Percentiles rank a stretch among this genome's conserved stretches.
Evolutionary conservation across 148 eudicot genomes (phyloP).

Genomic region (Rheum nobile): DNA sequence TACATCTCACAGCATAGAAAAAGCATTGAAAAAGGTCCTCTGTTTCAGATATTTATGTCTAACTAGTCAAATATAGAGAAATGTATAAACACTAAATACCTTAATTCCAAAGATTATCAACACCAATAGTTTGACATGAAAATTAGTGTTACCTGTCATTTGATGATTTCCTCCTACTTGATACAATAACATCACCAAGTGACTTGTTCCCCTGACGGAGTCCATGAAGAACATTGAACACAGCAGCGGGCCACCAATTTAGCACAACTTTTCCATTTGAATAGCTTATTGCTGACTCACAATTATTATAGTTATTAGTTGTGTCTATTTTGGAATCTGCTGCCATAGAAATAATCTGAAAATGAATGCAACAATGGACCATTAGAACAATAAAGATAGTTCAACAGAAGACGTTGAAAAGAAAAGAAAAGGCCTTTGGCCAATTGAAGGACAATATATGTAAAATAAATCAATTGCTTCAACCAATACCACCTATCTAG

Average conservation of each 20-base stretch:
- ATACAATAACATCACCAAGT: conserved; percentile 23
- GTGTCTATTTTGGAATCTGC: conserved; percentile 41
- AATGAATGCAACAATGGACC: background rate
- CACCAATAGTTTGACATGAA: background rate
- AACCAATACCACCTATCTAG: background rate
- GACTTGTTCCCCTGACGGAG: conserved; percentile 34
- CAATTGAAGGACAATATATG: background rate
- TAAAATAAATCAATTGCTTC: background rate
- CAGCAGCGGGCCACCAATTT: conserved; percentile 26
- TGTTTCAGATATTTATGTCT: background rate
- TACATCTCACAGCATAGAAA: background rate
- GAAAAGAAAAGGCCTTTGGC: background rate
- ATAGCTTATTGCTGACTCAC: conserved; percentile 27
- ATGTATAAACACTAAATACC: background rate
- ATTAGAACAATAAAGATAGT: background rate
- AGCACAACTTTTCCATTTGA: conserved; percentile 21
- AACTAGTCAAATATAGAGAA: background rate
- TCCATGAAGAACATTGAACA: conserved; percentile 24
- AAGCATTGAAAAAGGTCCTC: background rate
- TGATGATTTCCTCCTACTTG: conserved; percentile 28
- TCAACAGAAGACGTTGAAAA: background rate
- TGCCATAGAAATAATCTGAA: conserved; percentile 36
- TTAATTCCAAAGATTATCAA: background rate
- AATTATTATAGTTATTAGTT: conserved; percentile 20
- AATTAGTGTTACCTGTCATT: conserved; percentile 31